Evolutionary conservation across 495 filamentous ascomycete genomes (phyloP).

Genomic region (Penicillium herquei): DNA sequence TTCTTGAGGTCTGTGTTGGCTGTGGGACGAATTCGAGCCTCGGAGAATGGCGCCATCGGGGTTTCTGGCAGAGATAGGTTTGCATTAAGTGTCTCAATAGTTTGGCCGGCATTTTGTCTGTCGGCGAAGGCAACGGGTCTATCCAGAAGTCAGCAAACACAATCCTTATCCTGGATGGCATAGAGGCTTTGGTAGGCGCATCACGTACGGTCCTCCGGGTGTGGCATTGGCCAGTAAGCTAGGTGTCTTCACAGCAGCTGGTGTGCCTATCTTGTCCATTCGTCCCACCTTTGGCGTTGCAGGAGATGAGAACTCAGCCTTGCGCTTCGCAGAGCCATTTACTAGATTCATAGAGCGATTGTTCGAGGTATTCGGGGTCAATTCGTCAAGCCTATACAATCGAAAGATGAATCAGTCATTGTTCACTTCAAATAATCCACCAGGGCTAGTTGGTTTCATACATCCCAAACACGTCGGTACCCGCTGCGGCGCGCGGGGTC

Average conservation of each 20-base stretch:
- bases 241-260: slow-evolving; percentile 27
- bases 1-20: slow-evolving; percentile 85
- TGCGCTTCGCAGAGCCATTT: slow-evolving; percentile 62
- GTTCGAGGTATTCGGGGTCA: slow-evolving; percentile 71
- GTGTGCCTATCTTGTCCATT: slow-evolving; percentile 33
- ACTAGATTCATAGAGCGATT: slow-evolving; percentile 38
- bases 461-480: slow-evolving; percentile 82
- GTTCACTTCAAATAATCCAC: neutral
- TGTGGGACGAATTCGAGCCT: slow-evolving; percentile 76
- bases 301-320: slow-evolving; percentile 58
- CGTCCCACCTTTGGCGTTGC: slow-evolving; percentile 51
- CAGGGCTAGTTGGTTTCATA: slow-evolving; percentile 34
- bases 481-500: slow-evolving; percentile 62
- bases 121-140: slow-evolving; percentile 64
- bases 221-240: slow-evolving; percentile 20
- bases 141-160: slow-evolving; percentile 18
- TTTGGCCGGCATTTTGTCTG: slow-evolving; percentile 73
- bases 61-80: slow-evolving; percentile 67
- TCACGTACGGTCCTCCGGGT: slow-evolving; percentile 33
- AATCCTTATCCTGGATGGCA: neutral
- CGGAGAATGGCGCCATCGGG: slow-evolving; percentile 67
- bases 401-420: slow-evolving; percentile 7
- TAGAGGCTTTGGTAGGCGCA: neutral
- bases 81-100: slow-evolving; percentile 76
- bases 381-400: slow-evolving; percentile 64